Percentiles rank a stretch among this genome's conserved stretches.
These are phyloP conservation scores for Syzygium aqueum DNA, from an alignment of 345 rosid species.

Conservation along the genomic window DNA sequence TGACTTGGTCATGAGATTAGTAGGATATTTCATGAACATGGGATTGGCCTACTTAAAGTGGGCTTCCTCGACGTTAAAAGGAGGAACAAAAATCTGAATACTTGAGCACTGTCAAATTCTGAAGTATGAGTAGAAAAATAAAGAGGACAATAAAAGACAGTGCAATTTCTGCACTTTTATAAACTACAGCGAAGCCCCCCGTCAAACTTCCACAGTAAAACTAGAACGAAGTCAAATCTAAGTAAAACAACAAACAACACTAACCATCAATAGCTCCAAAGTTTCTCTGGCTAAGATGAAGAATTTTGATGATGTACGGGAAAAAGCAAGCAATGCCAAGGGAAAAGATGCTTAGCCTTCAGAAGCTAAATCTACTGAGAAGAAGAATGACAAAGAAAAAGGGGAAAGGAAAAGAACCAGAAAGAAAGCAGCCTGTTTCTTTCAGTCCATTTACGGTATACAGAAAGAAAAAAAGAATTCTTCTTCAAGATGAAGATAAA, in stretches of 20 bases:
- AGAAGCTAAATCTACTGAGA: too few relatives aligned
- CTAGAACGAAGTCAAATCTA: background rate
- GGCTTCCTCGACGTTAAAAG: background rate
- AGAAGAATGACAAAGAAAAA: too few relatives aligned
- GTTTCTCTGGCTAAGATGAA: too few relatives aligned
- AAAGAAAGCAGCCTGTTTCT: too few relatives aligned
- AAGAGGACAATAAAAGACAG: background rate
- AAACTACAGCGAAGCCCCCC: background rate
- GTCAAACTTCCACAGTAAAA: background rate
- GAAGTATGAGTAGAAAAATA: too few relatives aligned
- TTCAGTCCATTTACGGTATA: too few relatives aligned
- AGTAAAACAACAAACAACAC: background rate
- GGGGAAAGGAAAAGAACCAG: too few relatives aligned
- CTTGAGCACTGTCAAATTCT: background rate
- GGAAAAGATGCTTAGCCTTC: too few relatives aligned
- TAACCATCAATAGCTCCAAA: slow-evolving; percentile 95
- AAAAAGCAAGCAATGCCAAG: too few relatives aligned
- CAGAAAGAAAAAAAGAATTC: too few relatives aligned
- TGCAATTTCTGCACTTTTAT: background rate
- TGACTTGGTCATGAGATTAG: background rate
- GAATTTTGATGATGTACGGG: too few relatives aligned
- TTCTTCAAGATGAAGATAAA: too few relatives aligned
- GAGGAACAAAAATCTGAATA: background rate
- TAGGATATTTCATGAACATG: background rate
- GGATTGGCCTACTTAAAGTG: background rate